These are phyloP conservation scores for Diaporthe humulicola DNA, from an alignment of 2,329 filamentous ascomycete genomes.

Conservation along the genomic window DNA sequence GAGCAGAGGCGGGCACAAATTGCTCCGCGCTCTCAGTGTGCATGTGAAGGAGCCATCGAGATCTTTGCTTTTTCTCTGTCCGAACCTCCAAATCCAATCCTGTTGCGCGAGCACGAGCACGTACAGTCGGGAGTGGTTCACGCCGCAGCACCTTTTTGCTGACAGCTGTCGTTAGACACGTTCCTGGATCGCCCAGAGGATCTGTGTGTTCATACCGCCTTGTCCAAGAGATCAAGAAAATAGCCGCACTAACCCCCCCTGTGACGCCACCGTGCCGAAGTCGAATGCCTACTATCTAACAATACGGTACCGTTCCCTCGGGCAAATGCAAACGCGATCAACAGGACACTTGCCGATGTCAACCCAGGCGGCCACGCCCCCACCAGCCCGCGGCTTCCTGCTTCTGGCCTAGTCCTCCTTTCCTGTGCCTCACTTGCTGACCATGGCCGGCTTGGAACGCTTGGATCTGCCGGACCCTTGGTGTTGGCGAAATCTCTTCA, in stretches of 20 bases:
- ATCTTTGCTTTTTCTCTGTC: background rate
- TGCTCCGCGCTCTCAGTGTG: background rate
- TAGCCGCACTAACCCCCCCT: background rate
- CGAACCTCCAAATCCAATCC: background rate
- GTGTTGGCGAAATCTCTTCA: conserved; percentile 30
- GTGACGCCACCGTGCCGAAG: conserved; percentile 33
- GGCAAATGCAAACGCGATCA: conserved; percentile 27
- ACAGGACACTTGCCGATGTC: conserved; percentile 19
- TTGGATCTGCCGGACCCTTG: conserved; percentile 22
- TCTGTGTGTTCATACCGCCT: conserved; percentile 25
- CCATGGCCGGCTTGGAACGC: conserved; percentile 15
- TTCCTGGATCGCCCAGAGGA: conserved; percentile 37
- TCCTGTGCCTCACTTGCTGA: conserved; percentile 25
- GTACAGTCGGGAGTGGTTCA: background rate
- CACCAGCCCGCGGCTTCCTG: conserved; percentile 12
- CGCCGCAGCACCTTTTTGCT: conserved; percentile 8
- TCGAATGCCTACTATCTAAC: conserved; percentile 19
- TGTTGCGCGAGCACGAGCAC: background rate
- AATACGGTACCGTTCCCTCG: conserved; percentile 14
- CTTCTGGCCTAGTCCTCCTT: conserved; percentile 26
- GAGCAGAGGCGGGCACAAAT: background rate
- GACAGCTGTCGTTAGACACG: conserved; percentile 16
- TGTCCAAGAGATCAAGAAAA: conserved; percentile 11
- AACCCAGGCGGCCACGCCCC: background rate
- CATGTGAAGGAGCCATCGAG: conserved; percentile 12